Evolutionary conservation across 2,329 filamentous ascomycete species (phyloP).

Genomic region (Xylaria sp.): DNA sequence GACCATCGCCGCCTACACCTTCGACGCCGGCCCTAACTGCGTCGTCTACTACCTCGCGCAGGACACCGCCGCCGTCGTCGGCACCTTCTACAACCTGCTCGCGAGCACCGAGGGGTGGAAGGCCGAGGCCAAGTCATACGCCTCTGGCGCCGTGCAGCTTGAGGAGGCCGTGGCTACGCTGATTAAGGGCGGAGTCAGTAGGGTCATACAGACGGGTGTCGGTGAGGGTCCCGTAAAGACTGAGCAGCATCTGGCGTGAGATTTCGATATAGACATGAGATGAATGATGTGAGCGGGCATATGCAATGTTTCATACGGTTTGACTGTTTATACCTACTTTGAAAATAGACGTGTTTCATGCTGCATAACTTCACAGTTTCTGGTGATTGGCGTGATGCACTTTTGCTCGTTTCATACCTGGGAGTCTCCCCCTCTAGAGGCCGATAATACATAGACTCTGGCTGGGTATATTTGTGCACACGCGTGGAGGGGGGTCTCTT

Average conservation of each 20-base stretch:
- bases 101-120: conserved; percentile 77
- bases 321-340: conserved; percentile 33
- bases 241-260: conserved; percentile 78
- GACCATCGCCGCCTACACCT: conserved; percentile 91
- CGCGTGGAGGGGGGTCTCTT: too few species aligned
- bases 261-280: conserved; percentile 1
- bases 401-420: too few species aligned
- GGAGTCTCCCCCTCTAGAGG: too few species aligned
- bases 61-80: conserved; percentile 77
- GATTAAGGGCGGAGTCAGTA: conserved; percentile 82
- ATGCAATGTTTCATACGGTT: conserved; percentile 23
- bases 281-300: conserved; percentile 27
- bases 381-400: neutral
- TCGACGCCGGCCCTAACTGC: conserved; percentile 96
- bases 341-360: conserved; percentile 18
- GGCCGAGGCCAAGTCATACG: conserved; percentile 63
- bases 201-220: conserved; percentile 91
- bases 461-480: too few species aligned
- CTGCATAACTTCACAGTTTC: neutral
- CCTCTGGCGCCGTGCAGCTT: conserved; percentile 64
- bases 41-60: conserved; percentile 94
- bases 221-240: conserved; percentile 89
- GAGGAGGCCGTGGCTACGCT: conserved; percentile 73
- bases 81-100: conserved; percentile 78
- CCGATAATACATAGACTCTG: too few species aligned